phyloP scores from a whole-genome alignment of 2,329 filamentous ascomycete genomes.

The Chaetomium globosum region DNA sequence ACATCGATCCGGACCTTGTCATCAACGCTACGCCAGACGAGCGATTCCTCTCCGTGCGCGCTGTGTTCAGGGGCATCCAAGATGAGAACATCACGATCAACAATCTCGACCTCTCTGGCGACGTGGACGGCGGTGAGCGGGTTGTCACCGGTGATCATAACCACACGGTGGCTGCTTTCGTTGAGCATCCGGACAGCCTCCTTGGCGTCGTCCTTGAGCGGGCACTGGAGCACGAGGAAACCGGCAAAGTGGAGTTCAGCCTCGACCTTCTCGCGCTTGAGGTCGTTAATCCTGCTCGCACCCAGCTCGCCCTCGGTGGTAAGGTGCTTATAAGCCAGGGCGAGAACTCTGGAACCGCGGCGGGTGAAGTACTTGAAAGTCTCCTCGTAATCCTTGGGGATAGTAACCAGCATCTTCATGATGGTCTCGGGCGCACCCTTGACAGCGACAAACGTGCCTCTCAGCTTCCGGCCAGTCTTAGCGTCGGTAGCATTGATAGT shows the following conservation, averaged over 20 bases:
- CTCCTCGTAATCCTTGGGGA: slow-evolving; percentile 90
- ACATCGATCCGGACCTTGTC: slow-evolving; percentile 85
- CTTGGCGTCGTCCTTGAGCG: slow-evolving; percentile 93
- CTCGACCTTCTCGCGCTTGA: slow-evolving; percentile 92
- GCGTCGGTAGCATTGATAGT: slow-evolving; percentile 73
- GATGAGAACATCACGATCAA: slow-evolving; percentile 92
- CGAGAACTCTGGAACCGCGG: slow-evolving; percentile 90
- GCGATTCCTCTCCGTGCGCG: slow-evolving; percentile 71
- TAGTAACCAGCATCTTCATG: slow-evolving; percentile 81
- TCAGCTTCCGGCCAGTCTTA: slow-evolving; percentile 72
- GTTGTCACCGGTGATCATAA: slow-evolving; percentile 99
- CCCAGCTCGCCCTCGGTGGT: slow-evolving; percentile 79
- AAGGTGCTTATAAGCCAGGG: slow-evolving; percentile 91
- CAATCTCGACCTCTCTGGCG: slow-evolving; percentile 92
- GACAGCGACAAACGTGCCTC: slow-evolving; percentile 88
- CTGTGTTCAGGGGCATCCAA: slow-evolving; percentile 93
- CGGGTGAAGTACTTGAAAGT: slow-evolving; percentile 98
- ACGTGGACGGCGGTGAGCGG: slow-evolving; percentile 95
- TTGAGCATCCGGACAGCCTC: slow-evolving; percentile 95
- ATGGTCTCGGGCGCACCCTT: slow-evolving; percentile 98
- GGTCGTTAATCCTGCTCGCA: slow-evolving; percentile 82
- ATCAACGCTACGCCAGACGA: slow-evolving; percentile 94
- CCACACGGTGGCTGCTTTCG: slow-evolving; percentile 95
- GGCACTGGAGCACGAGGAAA: slow-evolving; percentile 93
- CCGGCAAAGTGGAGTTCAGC: slow-evolving; percentile 83